A percentile compares a stretch with the other conserved stretches of the same genome.
Evolutionary conservation across 2,329 filamentous ascomycete species (phyloP).

Genomic region (Aspergillus thermomutatus): DNA sequence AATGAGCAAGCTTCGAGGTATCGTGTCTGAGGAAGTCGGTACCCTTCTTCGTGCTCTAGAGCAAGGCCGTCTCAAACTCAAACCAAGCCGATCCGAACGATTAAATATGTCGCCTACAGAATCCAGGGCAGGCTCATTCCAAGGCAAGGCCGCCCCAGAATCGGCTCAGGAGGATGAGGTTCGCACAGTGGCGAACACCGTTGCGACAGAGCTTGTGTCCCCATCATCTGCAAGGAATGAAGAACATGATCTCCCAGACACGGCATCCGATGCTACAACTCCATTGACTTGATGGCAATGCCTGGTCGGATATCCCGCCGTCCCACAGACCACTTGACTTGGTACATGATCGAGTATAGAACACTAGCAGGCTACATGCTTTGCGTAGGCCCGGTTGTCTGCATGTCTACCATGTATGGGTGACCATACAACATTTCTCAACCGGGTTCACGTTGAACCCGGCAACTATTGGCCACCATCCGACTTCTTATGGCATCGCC

Average conservation of each 20-base stretch:
- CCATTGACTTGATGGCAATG: conserved; percentile 7
- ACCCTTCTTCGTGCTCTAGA: conserved; percentile 35
- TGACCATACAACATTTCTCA: background rate
- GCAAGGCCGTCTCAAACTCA: conserved; percentile 32
- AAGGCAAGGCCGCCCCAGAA: conserved; percentile 14
- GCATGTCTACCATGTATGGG: background rate
- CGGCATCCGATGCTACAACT: conserved; percentile 25
- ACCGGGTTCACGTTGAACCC: background rate
- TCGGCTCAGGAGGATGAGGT: conserved; percentile 17
- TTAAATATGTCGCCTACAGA: conserved; percentile 31
- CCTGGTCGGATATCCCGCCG: background rate
- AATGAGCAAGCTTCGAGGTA: conserved; percentile 35
- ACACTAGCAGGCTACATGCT: too few relatives aligned
- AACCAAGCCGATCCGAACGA: conserved; percentile 32
- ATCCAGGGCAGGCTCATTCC: conserved; percentile 24
- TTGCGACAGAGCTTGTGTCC: conserved; percentile 25
- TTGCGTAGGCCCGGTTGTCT: background rate
- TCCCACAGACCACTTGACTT: background rate
- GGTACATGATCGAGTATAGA: background rate
- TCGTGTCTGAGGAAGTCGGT: conserved; percentile 35
- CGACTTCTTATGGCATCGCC: background rate
- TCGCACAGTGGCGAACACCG: conserved; percentile 20
- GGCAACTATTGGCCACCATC: background rate
- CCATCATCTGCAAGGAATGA: conserved; percentile 12
- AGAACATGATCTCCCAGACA: conserved; percentile 19